Percentiles rank a stretch among this genome's conserved stretches.
phyloP scores from a whole-genome alignment of 2,329 filamentous ascomycete species.

The Samsoniella hepiali region DNA sequence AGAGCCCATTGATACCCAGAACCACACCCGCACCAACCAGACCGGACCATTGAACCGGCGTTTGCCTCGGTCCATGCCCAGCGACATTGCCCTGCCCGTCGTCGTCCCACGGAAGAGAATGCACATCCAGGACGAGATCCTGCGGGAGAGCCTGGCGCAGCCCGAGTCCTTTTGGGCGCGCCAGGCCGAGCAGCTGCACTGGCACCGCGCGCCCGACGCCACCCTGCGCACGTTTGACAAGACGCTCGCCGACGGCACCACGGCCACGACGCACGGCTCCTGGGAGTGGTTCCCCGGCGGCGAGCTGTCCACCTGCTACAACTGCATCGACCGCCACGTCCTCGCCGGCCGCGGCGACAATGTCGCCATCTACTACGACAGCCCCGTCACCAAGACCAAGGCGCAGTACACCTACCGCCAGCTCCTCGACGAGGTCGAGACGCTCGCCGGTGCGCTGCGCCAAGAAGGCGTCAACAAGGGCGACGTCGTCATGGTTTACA shows the following conservation, averaged over 20 bases:
- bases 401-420: constrained; percentile 70
- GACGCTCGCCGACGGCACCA: constrained; percentile 55
- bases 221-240: constrained; percentile 61
- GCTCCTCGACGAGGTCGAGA: constrained; percentile 75
- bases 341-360: constrained; percentile 68
- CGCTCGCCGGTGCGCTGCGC: constrained; percentile 74
- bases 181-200: constrained; percentile 72
- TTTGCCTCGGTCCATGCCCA: too few relatives aligned
- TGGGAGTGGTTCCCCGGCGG: constrained; percentile 92
- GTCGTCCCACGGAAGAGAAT: not conserved
- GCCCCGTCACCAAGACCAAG: constrained; percentile 73
- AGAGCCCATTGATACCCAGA: not conserved
- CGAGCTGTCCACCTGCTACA: constrained; percentile 87
- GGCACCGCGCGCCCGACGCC: constrained; percentile 71
- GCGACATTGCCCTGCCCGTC: constrained; percentile 7
- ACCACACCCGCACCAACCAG: too few relatives aligned
- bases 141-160: constrained; percentile 39
- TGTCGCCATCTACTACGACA: constrained; percentile 82
- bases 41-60: not conserved
- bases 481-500: constrained; percentile 88
- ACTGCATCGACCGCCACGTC: constrained; percentile 90
- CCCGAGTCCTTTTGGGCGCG: constrained; percentile 66
- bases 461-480: constrained; percentile 80
- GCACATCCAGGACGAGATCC: constrained; percentile 28
- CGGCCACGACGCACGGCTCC: constrained; percentile 61